Evolutionary conservation across 306 rosid species (phyloP), one percentile per base, ranked within the genome.

Genomic region (Castanea sativa): DNA sequence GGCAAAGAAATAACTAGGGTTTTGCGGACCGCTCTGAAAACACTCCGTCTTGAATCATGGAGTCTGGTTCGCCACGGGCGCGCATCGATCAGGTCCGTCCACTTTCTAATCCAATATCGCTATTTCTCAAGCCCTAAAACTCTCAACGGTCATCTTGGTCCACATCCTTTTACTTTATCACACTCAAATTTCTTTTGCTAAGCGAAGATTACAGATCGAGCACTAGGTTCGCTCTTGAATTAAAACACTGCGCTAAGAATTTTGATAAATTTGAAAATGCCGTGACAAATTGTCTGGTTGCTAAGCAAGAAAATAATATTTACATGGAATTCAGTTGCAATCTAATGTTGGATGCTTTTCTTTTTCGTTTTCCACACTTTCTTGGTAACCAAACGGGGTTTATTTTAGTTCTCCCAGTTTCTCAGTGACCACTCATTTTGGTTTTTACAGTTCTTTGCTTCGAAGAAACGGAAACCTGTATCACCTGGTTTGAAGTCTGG

Each of bases 391-490:
- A 30, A 67, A 10, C 25, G 23, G 45, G 41, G 21, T 14, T 32
- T 9, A 23, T 63, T 27, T 5, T 23, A 25, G 38, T 14, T 61
- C 18, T 61, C 9, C n/a, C 13, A 27, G 11, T 61, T 29, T 61
- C 69, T 61, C n/a, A 13, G 20, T 13, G 6, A 61, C 19, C 69
- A 38, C 11, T 38, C 43, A 6, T 38, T 38, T 38, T 9, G 43
- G 5, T 33, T 35, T 51, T 21, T 69, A 27, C 92, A 95, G 99
- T 95, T 92, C 83, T 95, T 83, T 74, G 78, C 85, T 85, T 85
- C 98, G 5, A 95, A 91, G 97, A 95, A 95, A 73, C 82, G 98
- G 83, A 95, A 91, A 79, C 84, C 88, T 9, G 59, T 19, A 57
- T 87, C 99, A 4, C 97, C 96, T 15, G 78, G 56, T 74, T 6